Percentiles rank a stretch among this genome's conserved stretches.
phyloP scores from a whole-genome alignment of 2,329 filamentous ascomycete genomes.

The Fusarium hostae region DNA sequence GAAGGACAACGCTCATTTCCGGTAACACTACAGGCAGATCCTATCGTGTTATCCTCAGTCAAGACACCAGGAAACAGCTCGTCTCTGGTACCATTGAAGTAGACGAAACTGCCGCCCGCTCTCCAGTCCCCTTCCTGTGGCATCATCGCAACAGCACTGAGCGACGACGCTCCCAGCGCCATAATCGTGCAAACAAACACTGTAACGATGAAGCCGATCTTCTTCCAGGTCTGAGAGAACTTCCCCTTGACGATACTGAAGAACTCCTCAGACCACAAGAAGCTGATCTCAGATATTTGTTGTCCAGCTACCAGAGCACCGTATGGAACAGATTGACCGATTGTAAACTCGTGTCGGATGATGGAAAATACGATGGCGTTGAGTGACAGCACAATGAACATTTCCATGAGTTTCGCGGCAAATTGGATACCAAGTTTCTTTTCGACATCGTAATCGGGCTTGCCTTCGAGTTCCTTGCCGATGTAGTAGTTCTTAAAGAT shows the following conservation, averaged over 20 bases:
- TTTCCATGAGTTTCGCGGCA: slow-evolving; percentile 37
- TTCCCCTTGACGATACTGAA: slow-evolving; percentile 27
- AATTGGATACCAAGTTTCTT: slow-evolving; percentile 39
- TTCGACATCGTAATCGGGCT: slow-evolving; percentile 26
- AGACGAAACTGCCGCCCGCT: slow-evolving; percentile 33
- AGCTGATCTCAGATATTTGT: slow-evolving; percentile 36
- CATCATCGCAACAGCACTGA: slow-evolving; percentile 40
- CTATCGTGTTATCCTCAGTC: slow-evolving; percentile 18
- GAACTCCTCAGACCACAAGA: slow-evolving; percentile 38
- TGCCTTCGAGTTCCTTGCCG: slow-evolving; percentile 37
- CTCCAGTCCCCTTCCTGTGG: slow-evolving; percentile 36
- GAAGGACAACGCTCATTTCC: slow-evolving; percentile 33
- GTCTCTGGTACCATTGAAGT: slow-evolving; percentile 26
- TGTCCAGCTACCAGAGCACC: slow-evolving; percentile 35
- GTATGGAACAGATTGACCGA: slow-evolving; percentile 30
- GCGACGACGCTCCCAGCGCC: slow-evolving; percentile 32
- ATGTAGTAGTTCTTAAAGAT: slow-evolving; percentile 41
- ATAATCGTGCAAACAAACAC: slow-evolving; percentile 30
- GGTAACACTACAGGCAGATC: slow-evolving; percentile 8
- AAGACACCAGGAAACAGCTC: slow-evolving; percentile 19
- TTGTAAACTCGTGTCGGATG: slow-evolving; percentile 32
- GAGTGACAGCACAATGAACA: slow-evolving; percentile 36
- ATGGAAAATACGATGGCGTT: slow-evolving; percentile 35
- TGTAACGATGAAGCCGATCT: slow-evolving; percentile 24
- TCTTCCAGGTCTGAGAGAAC: slow-evolving; percentile 35